A percentile compares a stretch with the other conserved stretches of the same genome.
These are phyloP conservation scores for Beauveria medogensis DNA, from an alignment of 2,329 filamentous ascomycete species.

Conservation along the genomic window DNA sequence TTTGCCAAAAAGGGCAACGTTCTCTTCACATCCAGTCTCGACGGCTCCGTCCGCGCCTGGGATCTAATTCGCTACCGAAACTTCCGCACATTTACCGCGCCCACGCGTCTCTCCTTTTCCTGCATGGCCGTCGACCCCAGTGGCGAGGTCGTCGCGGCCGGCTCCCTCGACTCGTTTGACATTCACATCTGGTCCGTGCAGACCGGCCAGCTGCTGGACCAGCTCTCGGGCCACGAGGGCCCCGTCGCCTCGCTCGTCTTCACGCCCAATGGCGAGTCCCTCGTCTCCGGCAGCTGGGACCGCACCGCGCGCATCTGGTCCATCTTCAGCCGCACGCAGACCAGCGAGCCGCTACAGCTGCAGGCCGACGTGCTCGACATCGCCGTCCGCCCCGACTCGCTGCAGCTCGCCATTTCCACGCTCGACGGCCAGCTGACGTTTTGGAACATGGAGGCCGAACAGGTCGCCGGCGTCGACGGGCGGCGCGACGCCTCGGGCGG, in stretches of 20 bases:
- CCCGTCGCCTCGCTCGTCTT: conserved; percentile 86
- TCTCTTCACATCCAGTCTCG: conserved; percentile 87
- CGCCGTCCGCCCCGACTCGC: conserved; percentile 79
- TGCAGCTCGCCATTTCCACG: conserved; percentile 85
- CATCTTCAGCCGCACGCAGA: conserved; percentile 88
- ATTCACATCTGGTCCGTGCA: conserved; percentile 99
- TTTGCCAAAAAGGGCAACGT: conserved; percentile 95
- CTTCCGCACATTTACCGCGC: conserved; percentile 94
- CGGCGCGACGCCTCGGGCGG: conserved; percentile 89
- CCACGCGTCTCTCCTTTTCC: conserved; percentile 83
- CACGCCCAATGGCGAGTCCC: conserved; percentile 71
- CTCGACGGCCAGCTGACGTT: conserved; percentile 91
- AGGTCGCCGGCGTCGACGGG: conserved; percentile 79
- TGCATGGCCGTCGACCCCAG: conserved; percentile 95
- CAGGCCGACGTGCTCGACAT: conserved; percentile 86
- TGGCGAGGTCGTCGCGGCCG: conserved; percentile 91
- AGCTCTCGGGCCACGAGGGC: conserved; percentile 85
- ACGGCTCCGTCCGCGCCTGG: conserved; percentile 92
- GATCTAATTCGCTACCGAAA: conserved; percentile 93
- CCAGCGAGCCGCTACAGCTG: conserved; percentile 85
- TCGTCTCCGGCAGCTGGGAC: conserved; percentile 95
- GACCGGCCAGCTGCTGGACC: conserved; percentile 88
- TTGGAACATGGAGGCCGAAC: conserved; percentile 87
- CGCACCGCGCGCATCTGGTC: conserved; percentile 93
- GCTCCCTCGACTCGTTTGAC: conserved; percentile 91